These are phyloP conservation scores for Hypoxylon trugodes DNA, from an alignment of 495 filamentous ascomycete genomes.

Conservation along the genomic window DNA sequence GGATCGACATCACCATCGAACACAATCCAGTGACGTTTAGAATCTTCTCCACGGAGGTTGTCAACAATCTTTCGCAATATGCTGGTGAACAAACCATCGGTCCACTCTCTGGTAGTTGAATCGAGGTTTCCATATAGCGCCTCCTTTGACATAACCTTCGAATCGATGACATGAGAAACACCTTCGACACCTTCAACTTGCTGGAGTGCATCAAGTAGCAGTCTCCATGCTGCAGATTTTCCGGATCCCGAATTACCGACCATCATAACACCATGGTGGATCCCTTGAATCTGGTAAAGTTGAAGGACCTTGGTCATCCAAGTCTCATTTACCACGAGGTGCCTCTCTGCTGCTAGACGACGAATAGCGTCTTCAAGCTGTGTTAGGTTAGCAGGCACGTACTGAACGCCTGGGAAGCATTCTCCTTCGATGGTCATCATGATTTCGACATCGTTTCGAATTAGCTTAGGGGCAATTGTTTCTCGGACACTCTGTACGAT, in stretches of 20 bases:
- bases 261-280: slow-evolving; percentile 99
- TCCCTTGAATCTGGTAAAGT: slow-evolving; percentile 94
- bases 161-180: slow-evolving; percentile 96
- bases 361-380: slow-evolving; percentile 82
- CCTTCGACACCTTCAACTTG: slow-evolving; percentile 90
- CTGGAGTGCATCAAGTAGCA: slow-evolving; percentile 92
- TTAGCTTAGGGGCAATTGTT: slow-evolving; percentile 96
- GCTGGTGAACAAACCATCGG: slow-evolving; percentile 96
- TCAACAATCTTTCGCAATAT: slow-evolving; percentile 98
- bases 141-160: slow-evolving; percentile 99
- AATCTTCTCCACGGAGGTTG: slow-evolving; percentile 95
- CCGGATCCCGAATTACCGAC: slow-evolving; percentile 94
- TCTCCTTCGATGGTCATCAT: slow-evolving; percentile 86
- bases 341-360: slow-evolving; percentile 79
- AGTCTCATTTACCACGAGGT: slow-evolving; percentile 86
- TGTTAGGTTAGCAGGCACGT: slow-evolving; percentile 85
- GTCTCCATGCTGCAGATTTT: slow-evolving; percentile 94
- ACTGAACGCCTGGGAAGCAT: slow-evolving; percentile 91
- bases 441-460: slow-evolving; percentile 84
- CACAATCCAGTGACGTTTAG: slow-evolving; percentile 98
- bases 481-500: slow-evolving; percentile 98
- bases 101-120: slow-evolving; percentile 97
- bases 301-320: slow-evolving; percentile 98
- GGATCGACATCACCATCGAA: slow-evolving; percentile 99
- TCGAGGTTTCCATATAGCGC: slow-evolving; percentile 93